Evolutionary conservation across 208 protist genomes (phyloP), one percentile per base, ranked within the genome.

Genomic region (Leishmania tarentolae): DNA sequence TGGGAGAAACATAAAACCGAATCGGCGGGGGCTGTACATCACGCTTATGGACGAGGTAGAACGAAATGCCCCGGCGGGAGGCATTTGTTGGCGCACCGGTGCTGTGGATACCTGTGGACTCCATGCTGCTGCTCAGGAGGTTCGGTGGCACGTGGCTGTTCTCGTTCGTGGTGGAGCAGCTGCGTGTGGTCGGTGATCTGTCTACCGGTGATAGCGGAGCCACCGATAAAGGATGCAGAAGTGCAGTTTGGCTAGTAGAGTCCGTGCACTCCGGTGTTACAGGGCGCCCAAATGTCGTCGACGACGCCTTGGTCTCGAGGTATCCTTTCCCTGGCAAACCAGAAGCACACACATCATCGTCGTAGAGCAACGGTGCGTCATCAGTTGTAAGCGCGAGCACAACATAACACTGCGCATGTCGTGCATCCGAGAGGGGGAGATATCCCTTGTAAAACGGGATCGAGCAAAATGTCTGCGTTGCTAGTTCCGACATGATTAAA

Each of bases 401-500:
- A 21, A 93, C 90, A 65, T 92, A 97, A 6, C 79, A 85, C 63
- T 84, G 73, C 8, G 83, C 87, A 40, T 83, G 87, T 9, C 81
- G 63, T 3, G 88, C 76, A 28, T 95, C 91, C 35, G 86, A 86
- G 56, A 82, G 56, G 0, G 91, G 93, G 0, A 97, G 85, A 68
- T 93, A 97, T 13, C 91, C 90, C 81, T 91, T 93, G 86, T 97
- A 97, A 74, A 94, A 97, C 6, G 76, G 75, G 40, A 90, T 82
- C 0, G 82, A 74, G 28, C 83, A 77, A 85, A 93, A 97, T 35
- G 88, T 87, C 21, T 85, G 79, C 40, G 78, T 70, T 3, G 87
- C 83, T 3, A 86, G 69, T 37, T 86, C 81, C 3, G 84, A 79
- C 90, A 96, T 93, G 15, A 44, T 31, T 76, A 2, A 21, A 15